Evolutionary conservation across 169 alveolate species (phyloP).

Genomic region (Besnoitia besnoiti): DNA sequence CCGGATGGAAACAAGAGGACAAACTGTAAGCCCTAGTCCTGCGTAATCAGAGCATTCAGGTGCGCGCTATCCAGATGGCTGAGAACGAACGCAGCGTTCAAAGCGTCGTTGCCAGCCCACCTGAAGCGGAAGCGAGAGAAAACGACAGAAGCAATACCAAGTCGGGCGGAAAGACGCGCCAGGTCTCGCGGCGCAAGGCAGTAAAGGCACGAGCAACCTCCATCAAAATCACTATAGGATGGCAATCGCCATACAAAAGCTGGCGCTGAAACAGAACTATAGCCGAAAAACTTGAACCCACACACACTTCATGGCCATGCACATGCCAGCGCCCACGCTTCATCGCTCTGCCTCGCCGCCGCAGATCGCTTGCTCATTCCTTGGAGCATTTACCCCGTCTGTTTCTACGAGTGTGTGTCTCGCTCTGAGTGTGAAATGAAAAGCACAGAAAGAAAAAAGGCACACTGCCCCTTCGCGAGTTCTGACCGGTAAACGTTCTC

Average conservation of each 20-base stretch:
- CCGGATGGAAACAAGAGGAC: too few relatives aligned
- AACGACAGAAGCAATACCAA: background rate
- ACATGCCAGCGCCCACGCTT: too few relatives aligned
- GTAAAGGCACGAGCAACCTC: background rate
- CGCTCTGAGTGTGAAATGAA: too few relatives aligned
- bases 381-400: too few relatives aligned
- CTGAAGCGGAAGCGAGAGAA: background rate
- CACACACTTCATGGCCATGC: background rate
- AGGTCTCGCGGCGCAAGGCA: background rate
- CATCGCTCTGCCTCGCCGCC: too few relatives aligned
- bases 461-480: too few relatives aligned
- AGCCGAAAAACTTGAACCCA: background rate
- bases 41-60: background rate
- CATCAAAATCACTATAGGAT: background rate
- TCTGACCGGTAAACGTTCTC: too few relatives aligned
- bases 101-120: conserved; percentile 2
- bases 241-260: background rate
- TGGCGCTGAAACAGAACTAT: background rate
- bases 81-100: conserved; percentile 10
- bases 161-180: too few relatives aligned
- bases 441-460: too few relatives aligned
- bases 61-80: background rate
- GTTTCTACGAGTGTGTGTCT: too few relatives aligned
- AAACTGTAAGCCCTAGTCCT: too few relatives aligned
- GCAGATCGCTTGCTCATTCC: too few relatives aligned